Base-by-base conservation (phyloP, 495 filamentous ascomycete genomes). In the Talaromyces borbonicus region DNA sequence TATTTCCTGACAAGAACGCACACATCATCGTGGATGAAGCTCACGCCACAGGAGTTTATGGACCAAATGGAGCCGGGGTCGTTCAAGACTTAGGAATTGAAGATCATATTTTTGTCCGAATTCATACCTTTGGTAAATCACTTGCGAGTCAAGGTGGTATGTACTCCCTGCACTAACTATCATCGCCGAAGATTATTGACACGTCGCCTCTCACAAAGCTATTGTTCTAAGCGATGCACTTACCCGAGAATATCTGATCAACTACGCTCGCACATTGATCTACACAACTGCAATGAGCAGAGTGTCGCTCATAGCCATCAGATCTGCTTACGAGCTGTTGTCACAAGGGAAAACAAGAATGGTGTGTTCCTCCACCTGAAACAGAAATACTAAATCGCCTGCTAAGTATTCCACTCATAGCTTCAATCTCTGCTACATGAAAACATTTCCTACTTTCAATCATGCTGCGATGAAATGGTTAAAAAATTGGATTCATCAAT, bases 11-110 rank as follows among this genome's bases (percentile, higher is more conserved):
- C 0, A 63, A 65, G 2, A 85, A 85, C 56, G 82, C 73, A 4
- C 73, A 84, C 55, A 71, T 89, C 15, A 68, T 87, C 27, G 80
- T 92, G 5, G 86, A 92, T 49, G 86, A 92, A 60, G 86, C 85
- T 3, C 86, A 92, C 59, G 74, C 78, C 0, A 83, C 79, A 7
- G 86, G 86, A 1, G 66, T 83, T 0, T 70, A 80, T 46, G 86
- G 85, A 0, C 62, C 67, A 0, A 49, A 66, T 0, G 86, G 86
- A 0, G 66, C 75, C 1, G 85, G 86, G 0, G 60, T 87, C 4
- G 84, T 89, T 0, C 78, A 77, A 55, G 67, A 74, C 22, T 59
- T 85, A 11, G 81, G 78, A 0, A 52, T 89, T n/a, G 77, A 89
- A 55, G 56, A 78, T 8, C 63, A 68, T 18, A 70, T 89, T 30